Evolutionary conservation across 1,284 basidiomycete genomes (phyloP), one percentile per base, ranked within the genome.

Genomic region (Omphalotus olearius): DNA sequence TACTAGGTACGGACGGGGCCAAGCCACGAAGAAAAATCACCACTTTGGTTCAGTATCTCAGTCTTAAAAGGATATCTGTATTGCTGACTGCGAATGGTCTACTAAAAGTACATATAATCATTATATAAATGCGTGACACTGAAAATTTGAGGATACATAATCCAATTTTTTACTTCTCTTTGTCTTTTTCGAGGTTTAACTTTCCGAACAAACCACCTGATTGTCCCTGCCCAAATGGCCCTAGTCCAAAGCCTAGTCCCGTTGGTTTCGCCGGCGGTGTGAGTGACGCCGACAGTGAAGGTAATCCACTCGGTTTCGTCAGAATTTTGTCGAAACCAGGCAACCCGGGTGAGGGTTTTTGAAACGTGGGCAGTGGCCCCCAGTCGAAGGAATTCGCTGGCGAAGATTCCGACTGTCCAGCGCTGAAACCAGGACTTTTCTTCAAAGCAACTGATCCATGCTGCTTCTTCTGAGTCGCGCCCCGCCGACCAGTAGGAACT

Each of bases 311-410:
- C 7, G 47, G 17, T 7, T 41, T 36, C 7, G 30, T 6, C 10
- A 39, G 30, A 14, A 38, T 44, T 16, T 37, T 50, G 14, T 50
- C 33, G 6, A 41, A 40, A 42, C 38, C 50, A 51, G 35, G 50
- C 42, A 54, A 49, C 30, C 18, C 23, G 20, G 40, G 46, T 25
- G 61, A 59, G 50, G 64, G 53, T 49, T 59, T 64, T 37, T 65
- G 60, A 55, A 78, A 71, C 37, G 59, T 68, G 7, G 84, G 82
- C 50, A 87, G 61, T 0, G 84, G 83, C 11, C 83, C 79, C 85
- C 84, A 88, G 56, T 78, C 74, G 62, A 86, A 85, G 1, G 68
- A 57, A 20, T 73, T 59, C 2, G 72, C 56, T 20, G 74, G 60
- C 4, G 73, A 56, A 14, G 43, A 11, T 14, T 44, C 54, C 16